phyloP scores from a whole-genome alignment of 2,329 filamentous ascomycete genomes.

The Chalaropsis ovoidea region DNA sequence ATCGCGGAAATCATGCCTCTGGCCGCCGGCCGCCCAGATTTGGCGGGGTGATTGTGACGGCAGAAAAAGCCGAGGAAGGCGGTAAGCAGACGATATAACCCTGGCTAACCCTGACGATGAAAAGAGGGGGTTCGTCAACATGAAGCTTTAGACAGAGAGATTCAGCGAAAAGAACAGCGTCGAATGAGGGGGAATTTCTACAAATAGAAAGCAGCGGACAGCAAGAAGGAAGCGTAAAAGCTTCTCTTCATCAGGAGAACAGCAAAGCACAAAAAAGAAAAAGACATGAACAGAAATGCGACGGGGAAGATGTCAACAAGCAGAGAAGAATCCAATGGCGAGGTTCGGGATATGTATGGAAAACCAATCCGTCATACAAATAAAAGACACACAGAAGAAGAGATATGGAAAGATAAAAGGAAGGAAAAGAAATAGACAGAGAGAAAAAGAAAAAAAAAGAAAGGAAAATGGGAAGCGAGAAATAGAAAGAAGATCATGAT shows the following conservation, averaged over 20 bases:
- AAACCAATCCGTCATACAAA: slow-evolving; percentile 23
- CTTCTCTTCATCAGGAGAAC: slow-evolving; percentile 15
- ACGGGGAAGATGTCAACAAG: slow-evolving; percentile 4
- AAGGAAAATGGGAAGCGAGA: slow-evolving; percentile 16
- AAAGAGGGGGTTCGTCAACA: slow-evolving; percentile 1
- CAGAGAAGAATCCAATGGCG: slow-evolving; percentile 3
- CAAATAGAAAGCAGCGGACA: background rate
- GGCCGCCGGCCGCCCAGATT: background rate
- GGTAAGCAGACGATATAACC: background rate
- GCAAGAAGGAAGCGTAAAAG: background rate
- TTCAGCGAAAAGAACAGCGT: background rate
- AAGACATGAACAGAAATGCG: slow-evolving; percentile 20
- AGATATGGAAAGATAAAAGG: slow-evolving; percentile 23
- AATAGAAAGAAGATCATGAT: slow-evolving; percentile 15
- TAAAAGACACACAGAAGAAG: slow-evolving; percentile 26
- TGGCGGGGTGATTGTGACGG: background rate
- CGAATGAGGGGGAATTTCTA: slow-evolving; percentile 9
- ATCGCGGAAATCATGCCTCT: background rate
- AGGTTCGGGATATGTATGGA: background rate
- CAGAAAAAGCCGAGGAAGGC: slow-evolving; percentile 2
- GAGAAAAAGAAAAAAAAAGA: slow-evolving; percentile 22
- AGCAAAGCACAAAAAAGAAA: slow-evolving; percentile 27
- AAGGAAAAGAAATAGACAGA: slow-evolving; percentile 22
- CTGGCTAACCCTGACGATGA: background rate
- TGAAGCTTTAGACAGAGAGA: background rate